These are phyloP conservation scores for Salix exigua DNA, from an alignment of 345 rosid species.

Conservation along the genomic window DNA sequence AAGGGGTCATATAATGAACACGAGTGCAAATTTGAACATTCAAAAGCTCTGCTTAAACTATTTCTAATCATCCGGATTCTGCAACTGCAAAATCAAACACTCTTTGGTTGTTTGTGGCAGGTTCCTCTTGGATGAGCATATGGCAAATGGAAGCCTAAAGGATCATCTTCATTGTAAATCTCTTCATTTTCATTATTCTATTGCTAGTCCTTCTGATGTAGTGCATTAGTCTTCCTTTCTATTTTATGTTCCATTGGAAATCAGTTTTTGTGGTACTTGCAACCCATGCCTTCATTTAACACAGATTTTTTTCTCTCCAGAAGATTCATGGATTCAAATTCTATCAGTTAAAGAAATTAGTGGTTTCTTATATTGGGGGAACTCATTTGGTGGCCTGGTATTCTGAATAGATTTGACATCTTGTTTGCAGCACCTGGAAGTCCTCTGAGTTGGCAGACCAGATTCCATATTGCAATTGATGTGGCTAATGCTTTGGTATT, in stretches of 20 bases:
- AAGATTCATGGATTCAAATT: neutral
- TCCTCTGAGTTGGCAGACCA: constrained; percentile 75
- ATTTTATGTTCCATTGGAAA: neutral
- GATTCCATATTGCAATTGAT: constrained; percentile 84
- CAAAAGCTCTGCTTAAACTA: no score
- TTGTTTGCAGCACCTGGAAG: constrained; percentile 47
- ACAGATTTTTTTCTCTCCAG: neutral
- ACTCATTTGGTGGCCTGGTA: neutral
- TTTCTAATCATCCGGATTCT: no score
- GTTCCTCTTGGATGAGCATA: constrained; percentile 81
- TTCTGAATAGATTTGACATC: constrained; percentile 8
- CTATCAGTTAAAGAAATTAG: neutral
- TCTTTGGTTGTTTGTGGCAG: constrained; percentile 36
- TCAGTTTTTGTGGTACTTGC: no score
- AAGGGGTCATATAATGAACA: no score
- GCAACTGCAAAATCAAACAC: no score
- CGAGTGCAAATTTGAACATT: no score
- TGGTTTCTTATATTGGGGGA: neutral
- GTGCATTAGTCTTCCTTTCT: no score
- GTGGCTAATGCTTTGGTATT: constrained; percentile 96
- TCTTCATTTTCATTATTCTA: constrained; percentile 12
- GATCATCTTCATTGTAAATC: constrained; percentile 83
- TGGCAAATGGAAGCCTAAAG: constrained; percentile 86
- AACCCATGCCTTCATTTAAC: neutral
- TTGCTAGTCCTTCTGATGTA: no score